These are phyloP conservation scores for Zalaria obscura DNA, from an alignment of 2,329 filamentous ascomycete species.

Conservation along the genomic window DNA sequence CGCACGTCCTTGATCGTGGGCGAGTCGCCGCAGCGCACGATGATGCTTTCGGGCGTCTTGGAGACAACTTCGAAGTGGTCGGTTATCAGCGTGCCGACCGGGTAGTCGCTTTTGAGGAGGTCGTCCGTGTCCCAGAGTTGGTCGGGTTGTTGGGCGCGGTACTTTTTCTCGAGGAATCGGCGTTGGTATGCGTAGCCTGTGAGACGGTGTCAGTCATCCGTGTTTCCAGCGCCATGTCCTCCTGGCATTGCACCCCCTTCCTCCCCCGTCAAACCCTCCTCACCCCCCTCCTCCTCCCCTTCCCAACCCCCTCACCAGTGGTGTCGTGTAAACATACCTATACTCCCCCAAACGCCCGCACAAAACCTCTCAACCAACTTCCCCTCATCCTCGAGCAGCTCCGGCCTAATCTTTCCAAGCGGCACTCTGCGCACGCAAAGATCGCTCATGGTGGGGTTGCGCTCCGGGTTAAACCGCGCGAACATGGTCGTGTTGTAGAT, in stretches of 20 bases:
- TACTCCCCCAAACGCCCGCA: constrained; percentile 51
- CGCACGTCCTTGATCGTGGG: constrained; percentile 43
- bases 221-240: no score
- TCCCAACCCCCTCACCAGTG: neutral
- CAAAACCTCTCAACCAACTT: constrained; percentile 52
- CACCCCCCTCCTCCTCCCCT: neutral
- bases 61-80: constrained; percentile 61
- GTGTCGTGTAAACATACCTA: constrained; percentile 33
- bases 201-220: no score
- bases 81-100: constrained; percentile 48
- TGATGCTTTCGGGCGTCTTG: constrained; percentile 45
- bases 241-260: no score
- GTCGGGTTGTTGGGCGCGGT: constrained; percentile 31
- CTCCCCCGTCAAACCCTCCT: neutral
- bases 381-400: constrained; percentile 47
- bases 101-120: constrained; percentile 42
- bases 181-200: constrained; percentile 46
- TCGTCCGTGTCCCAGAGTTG: constrained; percentile 49
- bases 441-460: constrained; percentile 51
- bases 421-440: constrained; percentile 49
- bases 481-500: constrained; percentile 45
- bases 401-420: constrained; percentile 48
- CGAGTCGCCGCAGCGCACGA: constrained; percentile 52
- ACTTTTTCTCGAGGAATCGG: constrained; percentile 44
- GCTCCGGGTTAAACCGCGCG: constrained; percentile 45